phyloP scores from a whole-genome alignment of 768 basidiomycete genomes.

The Leucogyrophana mollusca region DNA sequence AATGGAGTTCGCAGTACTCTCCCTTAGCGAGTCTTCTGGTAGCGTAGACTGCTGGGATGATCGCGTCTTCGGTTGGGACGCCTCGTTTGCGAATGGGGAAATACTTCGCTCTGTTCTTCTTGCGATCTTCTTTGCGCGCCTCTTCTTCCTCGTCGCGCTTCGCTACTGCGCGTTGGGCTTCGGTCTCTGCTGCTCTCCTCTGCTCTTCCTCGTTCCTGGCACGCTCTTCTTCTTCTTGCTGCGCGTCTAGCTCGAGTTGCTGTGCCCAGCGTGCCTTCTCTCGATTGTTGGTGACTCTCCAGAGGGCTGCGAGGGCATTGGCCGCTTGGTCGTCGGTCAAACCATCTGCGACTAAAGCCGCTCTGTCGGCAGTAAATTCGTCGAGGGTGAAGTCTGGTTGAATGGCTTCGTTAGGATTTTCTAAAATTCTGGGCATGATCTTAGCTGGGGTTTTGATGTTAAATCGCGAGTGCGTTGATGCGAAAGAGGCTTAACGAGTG shows the following conservation, averaged over 20 bases:
- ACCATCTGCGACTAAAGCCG: background rate
- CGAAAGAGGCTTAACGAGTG: background rate
- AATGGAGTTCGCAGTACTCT: background rate
- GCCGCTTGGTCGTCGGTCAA: background rate
- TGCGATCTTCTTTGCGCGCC: background rate
- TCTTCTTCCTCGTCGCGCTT: slow-evolving; percentile 1
- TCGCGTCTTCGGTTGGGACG: background rate
- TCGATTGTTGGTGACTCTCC: background rate
- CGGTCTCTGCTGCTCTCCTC: background rate
- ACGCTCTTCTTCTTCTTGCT: background rate
- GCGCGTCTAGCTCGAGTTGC: background rate
- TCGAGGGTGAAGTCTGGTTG: background rate
- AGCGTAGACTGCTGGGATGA: background rate
- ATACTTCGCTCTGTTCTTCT: slow-evolving; percentile 2
- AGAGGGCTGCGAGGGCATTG: background rate
- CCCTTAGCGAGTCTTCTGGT: background rate
- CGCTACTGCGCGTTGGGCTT: background rate
- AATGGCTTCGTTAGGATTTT: background rate
- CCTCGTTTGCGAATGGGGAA: background rate
- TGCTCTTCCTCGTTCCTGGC: no score
- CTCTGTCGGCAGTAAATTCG: background rate
- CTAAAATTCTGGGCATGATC: background rate
- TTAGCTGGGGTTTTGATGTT: background rate
- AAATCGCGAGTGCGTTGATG: background rate
- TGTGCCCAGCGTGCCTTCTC: background rate